A percentile compares a stretch with the other conserved stretches of the same genome.
These are phyloP conservation scores for Alternaria atra DNA, from an alignment of 2,329 filamentous ascomycete genomes.

Conservation along the genomic window DNA sequence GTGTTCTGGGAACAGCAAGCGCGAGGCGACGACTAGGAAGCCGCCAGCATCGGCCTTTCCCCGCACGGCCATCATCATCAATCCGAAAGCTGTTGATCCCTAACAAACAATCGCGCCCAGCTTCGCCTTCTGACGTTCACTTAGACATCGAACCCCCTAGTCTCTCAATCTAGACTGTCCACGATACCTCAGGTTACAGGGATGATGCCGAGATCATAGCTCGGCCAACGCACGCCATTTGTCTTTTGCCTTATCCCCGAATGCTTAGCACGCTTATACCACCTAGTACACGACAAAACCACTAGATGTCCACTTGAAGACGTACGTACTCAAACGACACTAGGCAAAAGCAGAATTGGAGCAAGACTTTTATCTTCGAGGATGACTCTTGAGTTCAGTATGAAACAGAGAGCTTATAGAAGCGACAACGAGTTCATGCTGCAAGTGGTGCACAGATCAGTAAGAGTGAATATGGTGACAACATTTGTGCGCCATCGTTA, in stretches of 20 bases:
- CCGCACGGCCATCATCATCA: slow-evolving; percentile 3
- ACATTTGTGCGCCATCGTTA: background rate
- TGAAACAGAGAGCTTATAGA: background rate
- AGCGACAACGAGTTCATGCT: background rate
- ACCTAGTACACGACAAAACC: background rate
- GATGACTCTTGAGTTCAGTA: background rate
- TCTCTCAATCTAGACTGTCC: background rate
- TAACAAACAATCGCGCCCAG: background rate
- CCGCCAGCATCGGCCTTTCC: background rate
- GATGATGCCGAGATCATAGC: background rate
- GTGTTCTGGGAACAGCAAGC: slow-evolving; percentile 4
- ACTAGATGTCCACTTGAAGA: background rate
- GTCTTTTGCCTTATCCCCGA: background rate
- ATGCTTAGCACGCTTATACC: background rate
- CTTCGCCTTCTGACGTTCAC: background rate
- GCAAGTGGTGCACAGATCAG: background rate
- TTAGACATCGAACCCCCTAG: background rate
- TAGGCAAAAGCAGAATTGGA: background rate
- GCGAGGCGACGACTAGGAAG: slow-evolving; percentile 7
- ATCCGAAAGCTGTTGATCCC: background rate
- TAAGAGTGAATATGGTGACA: background rate
- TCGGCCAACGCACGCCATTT: background rate
- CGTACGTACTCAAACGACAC: too few species aligned
- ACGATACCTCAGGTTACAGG: background rate
- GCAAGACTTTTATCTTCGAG: background rate